phyloP scores from a whole-genome alignment of 1,139 yeast species.

The Yamadazyma conglobata region DNA sequence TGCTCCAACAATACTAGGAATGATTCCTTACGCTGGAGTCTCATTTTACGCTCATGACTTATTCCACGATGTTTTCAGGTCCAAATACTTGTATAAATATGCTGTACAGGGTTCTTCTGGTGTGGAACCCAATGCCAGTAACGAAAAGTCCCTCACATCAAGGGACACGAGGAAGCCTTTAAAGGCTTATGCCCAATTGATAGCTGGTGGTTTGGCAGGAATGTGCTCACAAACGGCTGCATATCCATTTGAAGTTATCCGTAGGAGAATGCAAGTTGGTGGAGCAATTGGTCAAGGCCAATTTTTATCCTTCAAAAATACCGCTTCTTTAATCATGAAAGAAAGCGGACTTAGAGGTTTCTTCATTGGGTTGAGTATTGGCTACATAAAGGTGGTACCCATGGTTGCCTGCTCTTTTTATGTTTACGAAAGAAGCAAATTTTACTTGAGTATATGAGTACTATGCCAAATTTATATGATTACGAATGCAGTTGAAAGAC shows the following conservation, averaged over 20 bases:
- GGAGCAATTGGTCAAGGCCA: slow-evolving; percentile 69
- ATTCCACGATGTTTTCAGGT: slow-evolving; percentile 79
- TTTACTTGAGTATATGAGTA: slow-evolving; percentile 52
- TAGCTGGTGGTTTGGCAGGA: slow-evolving; percentile 95
- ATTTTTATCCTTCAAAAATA: slow-evolving; percentile 50
- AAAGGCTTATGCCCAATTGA: slow-evolving; percentile 84
- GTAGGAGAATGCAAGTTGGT: slow-evolving; percentile 95
- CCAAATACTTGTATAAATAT: slow-evolving; percentile 48
- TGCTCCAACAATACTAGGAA: slow-evolving; percentile 89
- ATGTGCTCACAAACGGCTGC: slow-evolving; percentile 95
- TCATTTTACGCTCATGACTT: slow-evolving; percentile 92
- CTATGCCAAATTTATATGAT: slow-evolving; percentile 1
- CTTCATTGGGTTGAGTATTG: slow-evolving; percentile 91
- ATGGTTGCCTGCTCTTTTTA: slow-evolving; percentile 97
- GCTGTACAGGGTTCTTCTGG: slow-evolving; percentile 44
- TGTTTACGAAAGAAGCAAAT: slow-evolving; percentile 86
- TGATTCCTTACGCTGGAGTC: slow-evolving; percentile 98
- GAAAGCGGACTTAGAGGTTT: slow-evolving; percentile 83
- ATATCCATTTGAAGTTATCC: slow-evolving; percentile 91
- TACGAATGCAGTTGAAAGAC: neutral
- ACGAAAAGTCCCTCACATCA: slow-evolving; percentile 26
- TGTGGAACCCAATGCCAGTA: slow-evolving; percentile 12
- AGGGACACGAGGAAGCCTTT: slow-evolving; percentile 64
- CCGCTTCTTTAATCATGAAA: slow-evolving; percentile 55
- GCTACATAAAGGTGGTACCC: slow-evolving; percentile 91